Base-by-base conservation (phyloP, 2,329 filamentous ascomycete genomes). In the Epichloe sp. region DNA sequence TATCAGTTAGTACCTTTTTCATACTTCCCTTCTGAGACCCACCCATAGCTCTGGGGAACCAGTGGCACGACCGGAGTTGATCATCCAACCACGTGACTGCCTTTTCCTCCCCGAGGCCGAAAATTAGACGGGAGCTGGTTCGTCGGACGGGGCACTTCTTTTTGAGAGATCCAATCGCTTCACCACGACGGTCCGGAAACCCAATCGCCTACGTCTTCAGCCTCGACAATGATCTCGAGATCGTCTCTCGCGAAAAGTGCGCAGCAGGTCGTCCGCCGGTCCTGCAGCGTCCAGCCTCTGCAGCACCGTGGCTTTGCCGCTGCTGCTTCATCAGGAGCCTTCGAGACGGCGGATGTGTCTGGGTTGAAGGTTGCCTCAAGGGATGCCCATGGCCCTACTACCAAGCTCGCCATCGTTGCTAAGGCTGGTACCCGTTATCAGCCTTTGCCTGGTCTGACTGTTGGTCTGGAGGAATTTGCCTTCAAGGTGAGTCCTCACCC, bases 341-440 rank as follows among this genome's bases (percentile, higher is more conserved):
- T 94, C 75, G 85, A 96, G 73, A 82, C 86, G 56, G 79, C 86
- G 66, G 86, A 95, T 71, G 80, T 86, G 69, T 80, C 83, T 68
- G 91, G 91, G 65, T 76, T 97, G 72, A 96, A 95, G 79, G 80
- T 94, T 62, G 90, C 91, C 66, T 87, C 87, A 74, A 83, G 91
- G 75, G 90, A 97, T 71, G 78, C 88, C 64, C 80, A 86, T 57
- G 88, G 88, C 57, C 87, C 89, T 59, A 95, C 91, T 55, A 89
- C 90, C 55, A 94, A 88, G 65, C 79, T 98, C 59, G 89, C 90
- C 52, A 72, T 98, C 58, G 88, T 98, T 67, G 82, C 90, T 60
- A 95, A 95, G 78, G 93, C 89, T 57, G 93, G 93, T 64, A 94
- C 91, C 57, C 80, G 93, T 70, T 97, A 91, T 72, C 84, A 98